Percentiles rank a stretch among this genome's conserved stretches.
These are phyloP conservation scores for Mycotypha africana DNA, from an alignment of 371 early-diverging fungal species.

Conservation along the genomic window DNA sequence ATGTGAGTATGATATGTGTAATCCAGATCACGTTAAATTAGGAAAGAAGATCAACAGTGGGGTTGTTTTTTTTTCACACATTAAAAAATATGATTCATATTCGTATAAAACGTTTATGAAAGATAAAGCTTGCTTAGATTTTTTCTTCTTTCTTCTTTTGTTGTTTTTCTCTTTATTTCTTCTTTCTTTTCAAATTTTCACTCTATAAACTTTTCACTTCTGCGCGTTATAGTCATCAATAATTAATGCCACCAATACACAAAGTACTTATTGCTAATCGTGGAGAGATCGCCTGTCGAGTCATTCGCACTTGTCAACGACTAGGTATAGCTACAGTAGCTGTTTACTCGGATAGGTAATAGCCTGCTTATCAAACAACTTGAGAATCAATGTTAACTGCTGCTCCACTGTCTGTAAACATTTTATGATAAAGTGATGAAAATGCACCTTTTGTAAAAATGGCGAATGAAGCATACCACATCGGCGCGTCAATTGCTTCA, in stretches of 20 bases:
- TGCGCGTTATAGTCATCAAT: no score
- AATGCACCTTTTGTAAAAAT: slow-evolving; percentile 76
- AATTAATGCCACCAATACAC: slow-evolving; percentile 50
- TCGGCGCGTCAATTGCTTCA: slow-evolving; percentile 66
- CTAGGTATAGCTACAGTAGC: slow-evolving; percentile 90
- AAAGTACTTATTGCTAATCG: slow-evolving; percentile 96
- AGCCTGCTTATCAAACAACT: no score
- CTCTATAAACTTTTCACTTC: not conserved
- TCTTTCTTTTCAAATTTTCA: slow-evolving; percentile 1
- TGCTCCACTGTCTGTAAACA: no score
- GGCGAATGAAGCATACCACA: slow-evolving; percentile 77
- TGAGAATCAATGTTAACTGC: no score
- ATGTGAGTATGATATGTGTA: no score
- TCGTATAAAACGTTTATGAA: no score
- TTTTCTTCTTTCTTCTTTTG: not conserved
- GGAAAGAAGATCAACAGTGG: no score
- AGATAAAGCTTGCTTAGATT: no score
- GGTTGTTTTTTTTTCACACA: no score
- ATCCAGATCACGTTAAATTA: no score
- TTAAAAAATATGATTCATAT: no score
- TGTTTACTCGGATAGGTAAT: slow-evolving; percentile 84
- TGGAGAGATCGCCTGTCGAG: slow-evolving; percentile 94
- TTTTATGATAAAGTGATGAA: slow-evolving; percentile 76
- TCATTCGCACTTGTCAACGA: slow-evolving; percentile 80
- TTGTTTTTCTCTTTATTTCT: slow-evolving; percentile 1